Evolutionary conservation across 176 grass and related monocot species (phyloP).

Genomic region (Oryza glumipatula): DNA sequence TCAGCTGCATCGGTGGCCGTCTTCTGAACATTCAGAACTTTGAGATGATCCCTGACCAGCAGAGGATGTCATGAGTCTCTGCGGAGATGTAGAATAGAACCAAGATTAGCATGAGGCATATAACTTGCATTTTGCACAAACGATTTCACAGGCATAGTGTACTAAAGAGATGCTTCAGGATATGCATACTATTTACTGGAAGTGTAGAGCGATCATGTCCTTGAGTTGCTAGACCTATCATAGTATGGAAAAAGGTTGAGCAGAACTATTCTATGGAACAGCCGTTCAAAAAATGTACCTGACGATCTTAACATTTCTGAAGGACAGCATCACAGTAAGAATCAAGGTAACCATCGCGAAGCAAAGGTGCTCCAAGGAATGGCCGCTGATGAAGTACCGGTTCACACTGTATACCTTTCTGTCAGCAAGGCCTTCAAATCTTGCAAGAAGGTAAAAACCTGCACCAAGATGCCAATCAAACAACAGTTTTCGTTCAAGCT

Average conservation of each 20-base stretch:
- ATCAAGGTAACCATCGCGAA: constrained; percentile 82
- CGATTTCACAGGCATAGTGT: not conserved
- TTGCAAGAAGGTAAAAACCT: constrained; percentile 93
- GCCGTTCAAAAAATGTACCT: constrained; percentile 60
- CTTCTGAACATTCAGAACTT: constrained; percentile 8
- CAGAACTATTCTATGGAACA: constrained; percentile 18
- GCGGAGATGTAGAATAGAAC: constrained; percentile 18
- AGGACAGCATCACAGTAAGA: constrained; percentile 85
- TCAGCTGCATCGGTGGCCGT: not conserved
- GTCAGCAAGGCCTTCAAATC: constrained; percentile 89
- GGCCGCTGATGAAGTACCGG: constrained; percentile 86
- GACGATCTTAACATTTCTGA: constrained; percentile 90
- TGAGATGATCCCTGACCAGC: constrained; percentile 14
- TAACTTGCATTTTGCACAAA: constrained; percentile 1
- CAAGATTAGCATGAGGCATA: constrained; percentile 16
- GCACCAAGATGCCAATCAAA: constrained; percentile 33
- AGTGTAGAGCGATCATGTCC: not conserved
- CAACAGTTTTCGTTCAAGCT: not conserved
- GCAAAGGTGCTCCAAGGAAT: constrained; percentile 96
- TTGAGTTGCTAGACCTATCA: not conserved
- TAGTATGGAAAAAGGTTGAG: not conserved
- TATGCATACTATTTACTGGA: constrained; percentile 12
- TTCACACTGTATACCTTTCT: constrained; percentile 90
- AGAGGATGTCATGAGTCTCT: constrained; percentile 39
- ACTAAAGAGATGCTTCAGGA: not conserved